Percentiles rank a stretch among this genome's conserved stretches.
Conservation (phyloP, 768 basidiomycete genomes). For the Harrya chromipes region DNA sequence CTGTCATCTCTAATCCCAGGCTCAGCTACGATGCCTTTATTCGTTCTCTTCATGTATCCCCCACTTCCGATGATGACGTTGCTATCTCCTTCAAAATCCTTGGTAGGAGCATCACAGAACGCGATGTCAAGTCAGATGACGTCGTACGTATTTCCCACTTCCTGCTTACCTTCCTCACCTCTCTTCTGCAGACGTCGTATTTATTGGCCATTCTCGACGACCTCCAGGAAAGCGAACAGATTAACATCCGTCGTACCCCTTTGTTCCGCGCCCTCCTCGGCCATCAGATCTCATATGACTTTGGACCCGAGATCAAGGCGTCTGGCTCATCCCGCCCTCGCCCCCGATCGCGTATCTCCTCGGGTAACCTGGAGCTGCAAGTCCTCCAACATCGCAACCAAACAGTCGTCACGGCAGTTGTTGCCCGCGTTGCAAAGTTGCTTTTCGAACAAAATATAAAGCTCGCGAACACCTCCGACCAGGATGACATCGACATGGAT, state of each 20-base stretch:
- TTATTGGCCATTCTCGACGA: slow-evolving; percentile 37
- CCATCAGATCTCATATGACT: slow-evolving; percentile 21
- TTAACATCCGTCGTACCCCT: slow-evolving; percentile 40
- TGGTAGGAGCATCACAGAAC: slow-evolving; percentile 40
- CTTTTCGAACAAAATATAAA: slow-evolving; percentile 47
- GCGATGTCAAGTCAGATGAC: slow-evolving; percentile 44
- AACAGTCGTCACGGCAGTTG: slow-evolving; percentile 45
- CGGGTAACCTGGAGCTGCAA: slow-evolving; percentile 23
- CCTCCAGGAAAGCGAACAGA: slow-evolving; percentile 30
- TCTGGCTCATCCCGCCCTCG: slow-evolving; percentile 18
- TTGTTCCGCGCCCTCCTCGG: slow-evolving; percentile 37
- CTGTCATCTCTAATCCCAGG: slow-evolving; percentile 33
- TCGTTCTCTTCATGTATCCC: slow-evolving; percentile 30
- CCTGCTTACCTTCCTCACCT: slow-evolving; percentile 1
- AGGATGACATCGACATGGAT: slow-evolving; percentile 28
- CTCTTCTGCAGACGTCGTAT: slow-evolving; percentile 41
- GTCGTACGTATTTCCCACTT: slow-evolving; percentile 37
- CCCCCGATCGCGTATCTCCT: slow-evolving; percentile 9
- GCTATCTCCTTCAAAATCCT: slow-evolving; percentile 35
- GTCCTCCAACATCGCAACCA: slow-evolving; percentile 36
- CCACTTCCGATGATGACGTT: slow-evolving; percentile 31
- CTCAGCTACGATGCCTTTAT: slow-evolving; percentile 42
- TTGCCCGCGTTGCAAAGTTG: slow-evolving; percentile 43
- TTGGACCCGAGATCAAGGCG: slow-evolving; percentile 9
- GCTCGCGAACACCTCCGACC: slow-evolving; percentile 31